Percentiles rank a stretch among this genome's conserved stretches.
Evolutionary conservation across 31 red algal genomes (phyloP).

Genomic region (Endocladia muricata): DNA sequence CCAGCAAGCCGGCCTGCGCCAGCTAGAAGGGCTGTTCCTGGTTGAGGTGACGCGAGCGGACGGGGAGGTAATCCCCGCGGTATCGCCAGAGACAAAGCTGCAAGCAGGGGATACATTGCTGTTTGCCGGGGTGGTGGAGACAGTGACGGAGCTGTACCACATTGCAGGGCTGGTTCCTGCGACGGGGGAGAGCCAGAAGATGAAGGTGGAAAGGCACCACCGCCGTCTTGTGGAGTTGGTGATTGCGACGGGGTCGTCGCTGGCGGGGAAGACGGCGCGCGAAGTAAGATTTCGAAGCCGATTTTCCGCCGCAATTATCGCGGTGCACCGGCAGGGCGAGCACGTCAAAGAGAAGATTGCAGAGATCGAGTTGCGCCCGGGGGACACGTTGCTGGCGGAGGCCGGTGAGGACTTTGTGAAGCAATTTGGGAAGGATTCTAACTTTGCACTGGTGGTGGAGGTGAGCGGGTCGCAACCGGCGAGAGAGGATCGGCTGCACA

Average conservation of each 20-base stretch:
- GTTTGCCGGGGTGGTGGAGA: constrained; percentile 87
- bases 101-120: constrained; percentile 78
- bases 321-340: constrained; percentile 82
- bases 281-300: constrained; percentile 79
- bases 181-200: constrained; percentile 77
- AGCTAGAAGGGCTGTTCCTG: constrained; percentile 85
- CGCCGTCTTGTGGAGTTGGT: constrained; percentile 83
- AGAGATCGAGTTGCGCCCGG: constrained; percentile 71
- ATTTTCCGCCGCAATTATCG: constrained; percentile 88
- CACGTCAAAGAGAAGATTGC: constrained; percentile 84
- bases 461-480: constrained; percentile 73
- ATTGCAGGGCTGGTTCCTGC: constrained; percentile 88
- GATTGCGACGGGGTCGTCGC: constrained; percentile 70
- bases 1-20: constrained; percentile 79
- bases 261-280: constrained; percentile 75
- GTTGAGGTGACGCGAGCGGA: constrained; percentile 83
- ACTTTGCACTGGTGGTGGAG: constrained; percentile 92
- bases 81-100: constrained; percentile 79
- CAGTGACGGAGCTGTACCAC: constrained; percentile 86
- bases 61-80: constrained; percentile 79
- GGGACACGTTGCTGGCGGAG: constrained; percentile 85
- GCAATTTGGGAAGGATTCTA: constrained; percentile 63
- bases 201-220: constrained; percentile 75
- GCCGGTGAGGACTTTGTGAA: constrained; percentile 62
- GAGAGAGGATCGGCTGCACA: constrained; percentile 70